Conservation (phyloP, 768 basidiomycete species). For the Multifurca ochricompacta region DNA sequence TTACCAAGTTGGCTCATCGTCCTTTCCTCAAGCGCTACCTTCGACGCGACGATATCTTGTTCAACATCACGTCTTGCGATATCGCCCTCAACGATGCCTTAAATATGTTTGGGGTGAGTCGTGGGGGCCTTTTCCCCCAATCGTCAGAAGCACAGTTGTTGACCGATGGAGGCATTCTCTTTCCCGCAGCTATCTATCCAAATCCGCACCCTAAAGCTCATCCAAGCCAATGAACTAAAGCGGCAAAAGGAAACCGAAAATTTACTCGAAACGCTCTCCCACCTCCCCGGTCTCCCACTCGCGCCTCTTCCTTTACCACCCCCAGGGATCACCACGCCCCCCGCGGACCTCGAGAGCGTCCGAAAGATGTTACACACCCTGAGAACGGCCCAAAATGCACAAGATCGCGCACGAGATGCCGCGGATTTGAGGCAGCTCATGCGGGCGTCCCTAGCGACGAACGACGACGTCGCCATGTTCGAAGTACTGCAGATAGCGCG, state of each 20-base stretch:
- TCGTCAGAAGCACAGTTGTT: too few species aligned
- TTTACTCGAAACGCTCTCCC: slow-evolving; percentile 30
- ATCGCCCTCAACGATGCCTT: slow-evolving; percentile 47
- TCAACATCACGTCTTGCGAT: slow-evolving; percentile 45
- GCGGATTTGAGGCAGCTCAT: slow-evolving; percentile 52
- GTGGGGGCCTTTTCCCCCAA: slow-evolving; percentile 19
- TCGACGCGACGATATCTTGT: slow-evolving; percentile 59
- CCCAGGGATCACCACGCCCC: slow-evolving; percentile 13
- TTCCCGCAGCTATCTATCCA: slow-evolving; percentile 38
- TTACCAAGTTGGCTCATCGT: slow-evolving; percentile 50
- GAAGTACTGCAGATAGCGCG: slow-evolving; percentile 51
- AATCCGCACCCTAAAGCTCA: slow-evolving; percentile 45
- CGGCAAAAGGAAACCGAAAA: slow-evolving; percentile 31
- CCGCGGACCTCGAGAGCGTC: slow-evolving; percentile 14
- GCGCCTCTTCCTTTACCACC: not conserved
- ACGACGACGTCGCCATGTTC: slow-evolving; percentile 58
- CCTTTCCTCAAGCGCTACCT: slow-evolving; percentile 77
- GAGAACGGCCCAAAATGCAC: slow-evolving; percentile 34
- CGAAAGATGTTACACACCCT: slow-evolving; percentile 21
- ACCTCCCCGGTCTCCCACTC: slow-evolving; percentile 9
- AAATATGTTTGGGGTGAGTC: slow-evolving; percentile 48
- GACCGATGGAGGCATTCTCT: not conserved
- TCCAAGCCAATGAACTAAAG: slow-evolving; percentile 35
- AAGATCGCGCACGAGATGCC: slow-evolving; percentile 45
- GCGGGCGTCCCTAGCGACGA: slow-evolving; percentile 46